phyloP scores from a whole-genome alignment of 352 stramenopile species.

The Globisporangium iwayamae region DNA sequence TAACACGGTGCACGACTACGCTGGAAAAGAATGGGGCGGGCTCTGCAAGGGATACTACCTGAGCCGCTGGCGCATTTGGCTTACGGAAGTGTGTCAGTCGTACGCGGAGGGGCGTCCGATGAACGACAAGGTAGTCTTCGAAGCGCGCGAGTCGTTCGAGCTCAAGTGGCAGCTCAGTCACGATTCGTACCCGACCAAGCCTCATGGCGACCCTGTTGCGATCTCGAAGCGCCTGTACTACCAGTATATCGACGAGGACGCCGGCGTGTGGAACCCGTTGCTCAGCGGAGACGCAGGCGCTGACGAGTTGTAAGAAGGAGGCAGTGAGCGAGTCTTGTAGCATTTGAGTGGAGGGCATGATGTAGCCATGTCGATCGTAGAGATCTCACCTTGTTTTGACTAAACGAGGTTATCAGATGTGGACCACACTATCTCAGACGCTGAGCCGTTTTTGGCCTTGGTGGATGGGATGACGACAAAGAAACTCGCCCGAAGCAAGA shows the following conservation, averaged over 20 bases:
- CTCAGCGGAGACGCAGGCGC: background rate
- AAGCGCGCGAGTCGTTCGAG: slow-evolving; percentile 58
- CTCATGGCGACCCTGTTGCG: slow-evolving; percentile 41
- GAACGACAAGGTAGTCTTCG: slow-evolving; percentile 39
- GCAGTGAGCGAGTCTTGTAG: background rate
- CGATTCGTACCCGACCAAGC: slow-evolving; percentile 43
- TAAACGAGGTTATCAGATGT: background rate
- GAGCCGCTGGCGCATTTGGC: slow-evolving; percentile 68
- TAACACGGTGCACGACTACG: slow-evolving; percentile 72
- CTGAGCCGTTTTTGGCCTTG: background rate
- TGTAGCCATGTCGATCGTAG: slow-evolving; percentile 13
- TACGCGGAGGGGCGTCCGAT: slow-evolving; percentile 59
- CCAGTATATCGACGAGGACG: slow-evolving; percentile 35
- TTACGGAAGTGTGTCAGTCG: slow-evolving; percentile 61
- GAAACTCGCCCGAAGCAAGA: slow-evolving; percentile 9
- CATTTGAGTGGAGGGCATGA: no score
- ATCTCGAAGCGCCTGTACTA: slow-evolving; percentile 54
- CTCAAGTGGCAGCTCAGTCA: slow-evolving; percentile 70
- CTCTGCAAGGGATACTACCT: slow-evolving; percentile 70
- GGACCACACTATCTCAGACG: background rate
- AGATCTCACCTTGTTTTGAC: slow-evolving; percentile 2
- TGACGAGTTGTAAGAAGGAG: slow-evolving; percentile 9
- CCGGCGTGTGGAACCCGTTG: slow-evolving; percentile 5
- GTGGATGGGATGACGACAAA: slow-evolving; percentile 7
- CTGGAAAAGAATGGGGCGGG: slow-evolving; percentile 71